A percentile compares a stretch with the other conserved stretches of the same genome.
Evolutionary conservation across 2,329 filamentous ascomycete genomes (phyloP).

Genomic region (Pyrenophora graminea): DNA sequence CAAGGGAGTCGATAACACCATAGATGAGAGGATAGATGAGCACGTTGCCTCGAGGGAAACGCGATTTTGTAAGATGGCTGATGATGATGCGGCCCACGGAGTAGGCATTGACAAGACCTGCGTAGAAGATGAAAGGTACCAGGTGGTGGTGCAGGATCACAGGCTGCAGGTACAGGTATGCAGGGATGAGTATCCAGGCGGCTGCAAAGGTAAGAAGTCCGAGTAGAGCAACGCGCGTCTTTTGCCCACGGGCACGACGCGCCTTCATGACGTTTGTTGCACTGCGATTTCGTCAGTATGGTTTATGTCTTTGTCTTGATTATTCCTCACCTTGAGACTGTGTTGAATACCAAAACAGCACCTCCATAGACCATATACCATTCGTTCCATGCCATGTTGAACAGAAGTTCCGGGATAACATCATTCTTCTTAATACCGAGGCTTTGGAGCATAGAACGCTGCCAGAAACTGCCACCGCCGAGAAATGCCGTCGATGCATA

Average conservation of each 20-base stretch:
- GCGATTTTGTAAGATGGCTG: conserved; percentile 83
- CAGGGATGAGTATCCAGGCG: conserved; percentile 75
- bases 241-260: conserved; percentile 73
- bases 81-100: conserved; percentile 95
- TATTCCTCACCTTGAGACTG: conserved; percentile 63
- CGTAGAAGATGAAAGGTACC: conserved; percentile 86
- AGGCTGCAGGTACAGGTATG: conserved; percentile 85
- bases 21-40: conserved; percentile 76
- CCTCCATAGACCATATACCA: conserved; percentile 91
- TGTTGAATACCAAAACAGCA: conserved; percentile 83
- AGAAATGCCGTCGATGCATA: conserved; percentile 83
- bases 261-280: conserved; percentile 83
- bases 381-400: conserved; percentile 82
- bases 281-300: conserved; percentile 47
- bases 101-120: conserved; percentile 90
- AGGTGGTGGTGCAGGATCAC: conserved; percentile 80
- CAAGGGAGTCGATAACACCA: conserved; percentile 79
- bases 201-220: conserved; percentile 81
- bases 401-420: conserved; percentile 71
- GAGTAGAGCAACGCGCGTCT: conserved; percentile 73
- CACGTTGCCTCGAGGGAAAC: conserved; percentile 90
- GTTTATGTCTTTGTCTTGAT: not conserved
- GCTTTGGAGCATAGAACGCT: conserved; percentile 74
- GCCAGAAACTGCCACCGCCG: conserved; percentile 92
- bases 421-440: conserved; percentile 67